phyloP scores from a whole-genome alignment of 345 rosid species.

The Eucalyptus coolabah region DNA sequence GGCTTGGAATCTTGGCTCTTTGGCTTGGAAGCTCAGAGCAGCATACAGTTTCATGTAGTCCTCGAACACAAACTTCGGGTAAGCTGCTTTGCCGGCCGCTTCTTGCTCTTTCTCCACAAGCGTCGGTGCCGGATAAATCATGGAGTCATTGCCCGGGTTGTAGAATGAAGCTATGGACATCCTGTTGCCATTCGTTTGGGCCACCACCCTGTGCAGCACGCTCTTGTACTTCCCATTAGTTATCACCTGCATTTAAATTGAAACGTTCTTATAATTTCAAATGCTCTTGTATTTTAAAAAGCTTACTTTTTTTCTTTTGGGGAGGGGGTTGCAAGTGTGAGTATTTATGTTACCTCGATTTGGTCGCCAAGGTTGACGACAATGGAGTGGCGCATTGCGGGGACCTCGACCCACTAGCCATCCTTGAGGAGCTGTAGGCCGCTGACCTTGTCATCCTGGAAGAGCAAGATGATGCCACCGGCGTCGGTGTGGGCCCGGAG shows the following conservation, averaged over 20 bases:
- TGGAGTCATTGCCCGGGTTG: constrained; percentile 82
- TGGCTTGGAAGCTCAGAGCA: constrained; percentile 68
- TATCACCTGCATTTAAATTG: constrained; percentile 35
- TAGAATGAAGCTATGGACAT: constrained; percentile 95
- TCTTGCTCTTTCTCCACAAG: constrained; percentile 38
- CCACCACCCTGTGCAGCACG: constrained; percentile 73
- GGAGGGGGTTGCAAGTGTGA: too few species aligned
- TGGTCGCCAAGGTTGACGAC: too few species aligned
- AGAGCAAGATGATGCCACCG: too few species aligned
- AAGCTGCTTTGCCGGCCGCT: constrained; percentile 15
- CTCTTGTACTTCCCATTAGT: constrained; percentile 94
- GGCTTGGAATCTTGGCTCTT: constrained; percentile 92
- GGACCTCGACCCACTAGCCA: too few species aligned
- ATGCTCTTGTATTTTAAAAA: background rate
- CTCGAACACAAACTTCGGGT: constrained; percentile 78
- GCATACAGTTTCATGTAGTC: constrained; percentile 89
- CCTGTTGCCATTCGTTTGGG: constrained; percentile 66
- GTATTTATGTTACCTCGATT: too few species aligned
- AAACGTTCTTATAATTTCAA: too few species aligned
- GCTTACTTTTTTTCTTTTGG: too few species aligned
- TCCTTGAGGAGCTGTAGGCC: too few species aligned
- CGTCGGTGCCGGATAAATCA: constrained; percentile 67
- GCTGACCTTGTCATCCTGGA: too few species aligned
- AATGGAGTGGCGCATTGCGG: too few species aligned
- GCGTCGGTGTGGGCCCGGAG: too few species aligned